phyloP scores from a whole-genome alignment of 2,329 filamentous ascomycete genomes.

The Aspergillus tanneri region DNA sequence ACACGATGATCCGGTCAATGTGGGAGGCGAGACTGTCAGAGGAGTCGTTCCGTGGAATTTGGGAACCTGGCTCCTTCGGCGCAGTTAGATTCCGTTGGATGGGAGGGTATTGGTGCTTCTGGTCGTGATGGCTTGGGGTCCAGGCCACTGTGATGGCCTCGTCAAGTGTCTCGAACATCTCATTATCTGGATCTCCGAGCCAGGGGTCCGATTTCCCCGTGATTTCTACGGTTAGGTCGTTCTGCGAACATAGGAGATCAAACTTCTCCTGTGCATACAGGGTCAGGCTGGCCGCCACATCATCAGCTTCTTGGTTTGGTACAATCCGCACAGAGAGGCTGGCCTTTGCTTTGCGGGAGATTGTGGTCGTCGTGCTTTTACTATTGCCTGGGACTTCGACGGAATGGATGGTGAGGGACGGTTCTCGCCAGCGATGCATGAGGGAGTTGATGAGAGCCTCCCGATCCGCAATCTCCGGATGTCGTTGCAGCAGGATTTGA shows the following conservation, averaged over 20 bases:
- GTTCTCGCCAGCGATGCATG: conserved; percentile 93
- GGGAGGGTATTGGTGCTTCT: conserved; percentile 37
- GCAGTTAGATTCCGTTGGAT: conserved; percentile 19
- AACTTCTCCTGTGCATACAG: conserved; percentile 71
- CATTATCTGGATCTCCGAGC: conserved; percentile 87
- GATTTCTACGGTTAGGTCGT: conserved; percentile 76
- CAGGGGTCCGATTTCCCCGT: conserved; percentile 94
- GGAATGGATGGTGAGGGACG: conserved; percentile 88
- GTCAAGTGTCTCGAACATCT: conserved; percentile 87
- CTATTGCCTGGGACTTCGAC: conserved; percentile 82
- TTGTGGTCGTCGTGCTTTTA: conserved; percentile 76
- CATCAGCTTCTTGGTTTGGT: conserved; percentile 82
- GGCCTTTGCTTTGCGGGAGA: conserved; percentile 84
- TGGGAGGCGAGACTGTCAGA: conserved; percentile 42
- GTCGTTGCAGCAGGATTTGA: conserved; percentile 69
- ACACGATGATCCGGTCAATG: conserved; percentile 41
- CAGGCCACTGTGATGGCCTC: conserved; percentile 81
- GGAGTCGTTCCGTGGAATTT: conserved; percentile 36
- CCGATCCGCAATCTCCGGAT: conserved; percentile 62
- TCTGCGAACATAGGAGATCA: conserved; percentile 71
- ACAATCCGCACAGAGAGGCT: conserved; percentile 89
- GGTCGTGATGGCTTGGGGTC: conserved; percentile 50
- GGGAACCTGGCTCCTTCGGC: conserved; percentile 17
- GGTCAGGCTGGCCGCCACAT: conserved; percentile 68
- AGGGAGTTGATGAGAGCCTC: conserved; percentile 76